phyloP scores from a whole-genome alignment of 2,329 filamentous ascomycete genomes.

The Furcasterigmium furcatum region DNA sequence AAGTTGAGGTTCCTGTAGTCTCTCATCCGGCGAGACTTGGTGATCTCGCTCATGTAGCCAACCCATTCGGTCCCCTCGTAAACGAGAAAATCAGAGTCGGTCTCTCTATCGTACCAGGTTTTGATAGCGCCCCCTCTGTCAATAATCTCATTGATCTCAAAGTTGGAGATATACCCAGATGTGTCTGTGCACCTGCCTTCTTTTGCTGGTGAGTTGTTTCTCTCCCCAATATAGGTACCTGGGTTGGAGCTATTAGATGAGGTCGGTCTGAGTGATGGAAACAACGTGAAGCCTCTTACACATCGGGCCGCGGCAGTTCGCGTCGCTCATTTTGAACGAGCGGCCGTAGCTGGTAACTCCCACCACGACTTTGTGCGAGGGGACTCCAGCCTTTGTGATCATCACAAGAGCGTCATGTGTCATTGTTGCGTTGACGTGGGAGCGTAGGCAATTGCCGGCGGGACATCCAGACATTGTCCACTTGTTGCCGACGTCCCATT shows the following conservation, averaged over 20 bases:
- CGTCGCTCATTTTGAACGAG: constrained; percentile 25
- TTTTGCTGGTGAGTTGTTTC: constrained; percentile 18
- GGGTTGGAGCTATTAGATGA: neutral
- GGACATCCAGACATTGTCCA: neutral
- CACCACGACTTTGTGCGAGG: constrained; percentile 23
- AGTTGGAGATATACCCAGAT: constrained; percentile 27
- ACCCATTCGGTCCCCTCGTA: constrained; percentile 21
- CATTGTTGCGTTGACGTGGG: neutral
- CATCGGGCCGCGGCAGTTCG: constrained; percentile 18
- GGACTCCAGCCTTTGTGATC: constrained; percentile 28
- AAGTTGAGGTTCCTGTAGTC: constrained; percentile 26
- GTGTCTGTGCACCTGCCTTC: constrained; percentile 25
- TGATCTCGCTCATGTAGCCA: constrained; percentile 22
- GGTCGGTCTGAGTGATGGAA: neutral
- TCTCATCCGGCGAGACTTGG: constrained; percentile 9
- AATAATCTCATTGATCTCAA: constrained; percentile 26
- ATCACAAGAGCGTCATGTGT: constrained; percentile 13
- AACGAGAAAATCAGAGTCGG: neutral
- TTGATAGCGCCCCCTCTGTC: constrained; percentile 27
- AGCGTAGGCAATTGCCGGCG: neutral
- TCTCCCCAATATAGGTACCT: neutral
- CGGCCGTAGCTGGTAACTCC: constrained; percentile 26
- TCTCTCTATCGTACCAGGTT: neutral
- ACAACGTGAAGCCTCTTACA: constrained; percentile 10
- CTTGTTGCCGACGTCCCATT: neutral